Evolutionary conservation across 192 early-diverging fungal species (phyloP).

Genomic region (Coemansia sp.): DNA sequence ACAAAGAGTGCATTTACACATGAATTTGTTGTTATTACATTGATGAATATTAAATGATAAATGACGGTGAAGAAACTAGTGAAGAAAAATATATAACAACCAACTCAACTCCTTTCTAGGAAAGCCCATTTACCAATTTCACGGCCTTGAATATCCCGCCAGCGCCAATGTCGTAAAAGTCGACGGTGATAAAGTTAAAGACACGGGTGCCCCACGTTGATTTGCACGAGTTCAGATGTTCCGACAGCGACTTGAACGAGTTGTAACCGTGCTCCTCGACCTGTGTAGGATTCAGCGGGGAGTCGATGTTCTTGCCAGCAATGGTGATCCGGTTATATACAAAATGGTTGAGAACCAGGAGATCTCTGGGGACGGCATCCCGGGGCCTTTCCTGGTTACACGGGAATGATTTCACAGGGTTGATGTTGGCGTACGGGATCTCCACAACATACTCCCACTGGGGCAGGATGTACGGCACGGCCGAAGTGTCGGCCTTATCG

Average conservation of each 20-base stretch:
- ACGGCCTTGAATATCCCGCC: conserved; percentile 34
- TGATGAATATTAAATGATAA: too few relatives aligned
- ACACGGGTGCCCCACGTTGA: conserved; percentile 27
- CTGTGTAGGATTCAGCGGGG: conserved; percentile 20
- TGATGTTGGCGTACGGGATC: conserved; percentile 40
- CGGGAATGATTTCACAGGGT: conserved; percentile 32
- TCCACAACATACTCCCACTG: conserved; percentile 53
- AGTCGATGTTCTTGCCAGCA: conserved; percentile 32
- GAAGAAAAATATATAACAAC: background rate
- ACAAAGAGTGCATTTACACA: background rate
- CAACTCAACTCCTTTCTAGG: background rate
- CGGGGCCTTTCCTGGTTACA: conserved; percentile 47
- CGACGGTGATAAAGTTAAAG: conserved; percentile 47
- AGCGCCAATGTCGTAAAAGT: conserved; percentile 46
- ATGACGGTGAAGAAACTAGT: too few relatives aligned
- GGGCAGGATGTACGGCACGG: conserved; percentile 53
- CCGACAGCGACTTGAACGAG: conserved; percentile 19
- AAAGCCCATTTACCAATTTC: conserved; percentile 29
- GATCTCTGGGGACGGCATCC: conserved; percentile 31
- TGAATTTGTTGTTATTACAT: background rate
- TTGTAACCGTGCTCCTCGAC: conserved; percentile 37
- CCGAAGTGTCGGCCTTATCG: conserved; percentile 58
- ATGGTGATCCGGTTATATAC: conserved; percentile 37
- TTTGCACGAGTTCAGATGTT: conserved; percentile 32
- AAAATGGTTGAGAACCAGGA: conserved; percentile 54